Base-by-base conservation (phyloP, 306 rosid species). In the Quercus variabilis region DNA sequence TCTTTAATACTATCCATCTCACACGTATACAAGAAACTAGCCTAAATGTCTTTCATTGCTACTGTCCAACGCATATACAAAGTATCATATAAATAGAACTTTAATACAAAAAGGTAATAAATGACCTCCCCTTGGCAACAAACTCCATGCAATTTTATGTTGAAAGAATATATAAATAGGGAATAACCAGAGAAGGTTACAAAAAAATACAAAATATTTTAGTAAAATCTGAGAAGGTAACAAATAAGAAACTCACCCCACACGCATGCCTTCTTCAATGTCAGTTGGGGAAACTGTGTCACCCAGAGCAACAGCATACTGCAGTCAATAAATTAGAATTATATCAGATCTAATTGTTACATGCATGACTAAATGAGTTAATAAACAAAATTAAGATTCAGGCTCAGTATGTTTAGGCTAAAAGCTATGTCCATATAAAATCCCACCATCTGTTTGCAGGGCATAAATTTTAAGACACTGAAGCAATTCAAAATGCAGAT, bases 181-280 rank as follows among this genome's bases (percentile, higher is more conserved):
- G n/a, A 5, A 35, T 7, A 33, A 19, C 14, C 10, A 18, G 41
- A 35, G 52, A 33, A 3, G 20, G 25, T 35, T 33, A 1, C 4
- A 8, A 59, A 67, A n/a, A 67, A 12, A 19, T 3, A 18, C 4
- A 35, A 30, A 14, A 9, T 33, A 33, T 31, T 17, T 4, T 28
- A 58, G 55, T 1, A 25, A 8, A 51, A 38, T 62, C 33, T 26
- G 68, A 38, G 38, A 31, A 67, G 69, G 60, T n/a, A 8, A 69
- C 49, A 65, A 30, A 80, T 17, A 23, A 41, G 75, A 63, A 12
- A 55, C 93, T 72, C 89, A 96, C 99, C 99, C 99, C 62, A 96
- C 99, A 62, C 99, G 97, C 99, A 93, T 96, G 73, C 98, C 99
- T 85, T 96, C 99, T 83, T 96, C 99, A 58, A 96, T 96, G 79